Percentiles rank a stretch among this genome's conserved stretches.
Conservation (phyloP, 2,329 filamentous ascomycete species). For the Paecilomyces niveus region DNA sequence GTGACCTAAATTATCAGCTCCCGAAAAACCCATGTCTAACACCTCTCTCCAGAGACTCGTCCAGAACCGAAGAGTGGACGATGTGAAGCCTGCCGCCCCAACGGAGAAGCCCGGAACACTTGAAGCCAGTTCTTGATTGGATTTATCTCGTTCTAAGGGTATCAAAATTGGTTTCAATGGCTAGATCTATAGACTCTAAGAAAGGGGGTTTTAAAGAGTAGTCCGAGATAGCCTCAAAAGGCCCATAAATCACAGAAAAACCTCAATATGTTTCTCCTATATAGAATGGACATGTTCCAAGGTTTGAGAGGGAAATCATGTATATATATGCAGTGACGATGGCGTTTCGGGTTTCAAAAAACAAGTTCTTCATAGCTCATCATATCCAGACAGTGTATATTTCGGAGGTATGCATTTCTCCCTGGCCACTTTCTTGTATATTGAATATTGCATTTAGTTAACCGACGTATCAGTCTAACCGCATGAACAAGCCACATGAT, state of each 20-base stretch:
- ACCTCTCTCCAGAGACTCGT: constrained; percentile 28
- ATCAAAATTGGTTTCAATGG: neutral
- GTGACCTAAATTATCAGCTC: constrained; percentile 24
- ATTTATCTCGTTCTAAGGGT: neutral
- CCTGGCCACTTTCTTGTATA: too few relatives aligned
- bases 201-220: neutral
- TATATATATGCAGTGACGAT: neutral
- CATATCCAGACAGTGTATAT: neutral
- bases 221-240: neutral
- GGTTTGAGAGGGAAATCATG: neutral
- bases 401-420: too few relatives aligned
- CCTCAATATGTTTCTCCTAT: neutral
- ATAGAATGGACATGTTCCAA: neutral
- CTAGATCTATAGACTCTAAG: neutral
- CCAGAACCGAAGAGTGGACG: constrained; percentile 35
- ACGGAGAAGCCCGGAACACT: constrained; percentile 35
- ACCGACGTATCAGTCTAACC: neutral
- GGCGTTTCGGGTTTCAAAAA: neutral
- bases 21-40: neutral
- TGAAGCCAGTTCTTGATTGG: constrained; percentile 21
- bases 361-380: neutral
- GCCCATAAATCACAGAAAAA: neutral
- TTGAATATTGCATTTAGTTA: neutral
- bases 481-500: neutral
- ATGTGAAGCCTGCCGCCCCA: constrained; percentile 33